Conservation (phyloP, 139 green algal genomes). For the Zygnema cylindricum region DNA sequence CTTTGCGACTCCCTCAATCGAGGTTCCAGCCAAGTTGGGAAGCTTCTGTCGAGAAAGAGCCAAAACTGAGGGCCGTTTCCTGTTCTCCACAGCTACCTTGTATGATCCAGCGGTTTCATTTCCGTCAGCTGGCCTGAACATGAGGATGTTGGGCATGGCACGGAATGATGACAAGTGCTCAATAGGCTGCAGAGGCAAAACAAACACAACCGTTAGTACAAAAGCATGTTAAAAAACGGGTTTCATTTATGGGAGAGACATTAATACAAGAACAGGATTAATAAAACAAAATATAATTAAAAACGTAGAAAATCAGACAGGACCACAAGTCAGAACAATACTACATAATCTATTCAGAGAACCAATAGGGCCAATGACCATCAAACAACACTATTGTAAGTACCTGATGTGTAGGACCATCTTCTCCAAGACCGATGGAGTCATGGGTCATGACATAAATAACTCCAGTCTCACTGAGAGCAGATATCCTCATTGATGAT, state of each 20-base stretch:
- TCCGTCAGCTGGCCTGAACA: conserved; percentile 90
- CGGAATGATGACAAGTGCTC: conserved; percentile 98
- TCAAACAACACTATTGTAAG: too few species aligned
- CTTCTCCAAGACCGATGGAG: conserved; percentile 98
- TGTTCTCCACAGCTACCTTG: conserved; percentile 80
- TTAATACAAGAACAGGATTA: too few species aligned
- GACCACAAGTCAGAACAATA: too few species aligned
- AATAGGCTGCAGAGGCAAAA: conserved; percentile 83
- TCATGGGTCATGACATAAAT: conserved; percentile 99
- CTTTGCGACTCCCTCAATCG: conserved; percentile 80
- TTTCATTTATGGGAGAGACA: too few species aligned
- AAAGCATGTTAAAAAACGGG: too few species aligned
- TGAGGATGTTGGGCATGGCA: conserved; percentile 98
- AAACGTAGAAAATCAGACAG: too few species aligned
- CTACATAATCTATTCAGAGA: too few species aligned
- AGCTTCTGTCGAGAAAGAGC: conserved; percentile 96
- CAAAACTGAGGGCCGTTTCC: conserved; percentile 82
- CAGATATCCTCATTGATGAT: conserved; percentile 91
- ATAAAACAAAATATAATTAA: too few species aligned
- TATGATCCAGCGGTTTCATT: conserved; percentile 96
- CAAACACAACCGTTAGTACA: too few species aligned
- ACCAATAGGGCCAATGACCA: too few species aligned
- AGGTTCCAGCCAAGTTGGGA: conserved; percentile 86
- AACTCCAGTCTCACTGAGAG: conserved; percentile 85
- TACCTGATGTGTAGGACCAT: conserved; percentile 93